These are phyloP conservation scores for Botryosphaeria dothidea DNA, from an alignment of 2,329 filamentous ascomycete species.

Conservation along the genomic window DNA sequence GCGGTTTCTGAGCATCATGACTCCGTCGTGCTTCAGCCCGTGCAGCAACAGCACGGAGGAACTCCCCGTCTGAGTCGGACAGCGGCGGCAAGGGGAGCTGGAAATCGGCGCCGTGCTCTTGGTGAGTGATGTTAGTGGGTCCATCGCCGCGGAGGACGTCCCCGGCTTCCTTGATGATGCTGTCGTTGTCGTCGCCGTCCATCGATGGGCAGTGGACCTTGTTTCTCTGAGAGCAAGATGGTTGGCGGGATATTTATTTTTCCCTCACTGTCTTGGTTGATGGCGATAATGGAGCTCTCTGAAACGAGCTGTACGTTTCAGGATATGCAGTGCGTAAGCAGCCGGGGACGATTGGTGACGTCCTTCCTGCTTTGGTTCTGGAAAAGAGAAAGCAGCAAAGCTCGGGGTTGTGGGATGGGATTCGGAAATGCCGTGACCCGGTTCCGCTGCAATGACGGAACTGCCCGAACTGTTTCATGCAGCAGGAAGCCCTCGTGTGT, in stretches of 20 bases:
- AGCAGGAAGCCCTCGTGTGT: neutral
- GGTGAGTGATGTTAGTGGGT: neutral
- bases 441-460: neutral
- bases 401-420: neutral
- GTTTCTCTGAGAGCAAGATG: neutral
- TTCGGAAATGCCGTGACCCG: neutral
- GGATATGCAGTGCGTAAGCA: neutral
- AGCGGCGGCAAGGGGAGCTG: constrained; percentile 13
- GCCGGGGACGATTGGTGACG: neutral
- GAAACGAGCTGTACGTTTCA: neutral
- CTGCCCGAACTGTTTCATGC: neutral
- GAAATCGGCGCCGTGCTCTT: constrained; percentile 6
- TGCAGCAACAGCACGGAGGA: constrained; percentile 10
- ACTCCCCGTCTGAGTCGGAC: neutral
- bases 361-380: neutral
- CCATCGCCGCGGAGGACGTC: neutral
- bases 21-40: neutral
- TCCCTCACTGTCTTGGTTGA: neutral
- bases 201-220: neutral
- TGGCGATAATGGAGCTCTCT: neutral
- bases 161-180: neutral
- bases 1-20: neutral
- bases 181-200: neutral
- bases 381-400: neutral
- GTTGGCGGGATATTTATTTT: constrained; percentile 10